Evolutionary conservation across 208 protist species (phyloP).

Genomic region (Leishmania guyanensis): DNA sequence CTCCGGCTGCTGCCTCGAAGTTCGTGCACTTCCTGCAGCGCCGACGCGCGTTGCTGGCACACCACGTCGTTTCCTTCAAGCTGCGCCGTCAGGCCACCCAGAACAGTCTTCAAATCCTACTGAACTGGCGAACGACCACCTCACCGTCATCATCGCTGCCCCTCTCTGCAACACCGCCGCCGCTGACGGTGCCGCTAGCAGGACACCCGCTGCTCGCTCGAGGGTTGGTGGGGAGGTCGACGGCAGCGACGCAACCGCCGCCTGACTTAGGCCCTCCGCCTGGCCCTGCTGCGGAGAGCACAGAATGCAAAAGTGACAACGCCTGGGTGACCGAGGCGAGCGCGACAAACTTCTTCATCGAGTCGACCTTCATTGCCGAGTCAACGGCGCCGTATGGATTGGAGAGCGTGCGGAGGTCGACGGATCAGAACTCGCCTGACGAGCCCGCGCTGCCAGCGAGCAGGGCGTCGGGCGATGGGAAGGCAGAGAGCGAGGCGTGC

Average conservation of each 20-base stretch:
- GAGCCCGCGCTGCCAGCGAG: background rate
- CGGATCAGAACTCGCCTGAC: background rate
- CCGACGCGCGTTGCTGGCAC: background rate
- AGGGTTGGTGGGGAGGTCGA: too few species aligned
- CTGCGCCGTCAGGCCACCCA: slow-evolving; percentile 20
- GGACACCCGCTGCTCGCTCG: background rate
- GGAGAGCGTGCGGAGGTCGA: slow-evolving; percentile 5
- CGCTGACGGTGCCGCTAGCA: background rate
- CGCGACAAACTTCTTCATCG: slow-evolving; percentile 25
- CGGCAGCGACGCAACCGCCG: background rate
- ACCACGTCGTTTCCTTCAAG: slow-evolving; percentile 16
- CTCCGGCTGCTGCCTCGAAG: background rate
- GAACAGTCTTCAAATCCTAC: slow-evolving; percentile 24
- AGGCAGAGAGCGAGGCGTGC: background rate
- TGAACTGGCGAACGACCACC: slow-evolving; percentile 15
- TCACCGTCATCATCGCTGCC: background rate
- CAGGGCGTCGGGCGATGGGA: background rate
- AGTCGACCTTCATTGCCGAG: slow-evolving; percentile 36
- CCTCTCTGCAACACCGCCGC: background rate
- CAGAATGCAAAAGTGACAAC: background rate
- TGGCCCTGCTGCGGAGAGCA: background rate
- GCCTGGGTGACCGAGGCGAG: slow-evolving; percentile 31
- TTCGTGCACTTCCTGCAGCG: slow-evolving; percentile 12
- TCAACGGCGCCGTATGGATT: slow-evolving; percentile 16
- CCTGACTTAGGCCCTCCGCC: background rate